A percentile compares a stretch with the other conserved stretches of the same genome.
Evolutionary conservation across 2,329 filamentous ascomycete genomes (phyloP).

Genomic region (Microcyclospora tardicrescens): DNA sequence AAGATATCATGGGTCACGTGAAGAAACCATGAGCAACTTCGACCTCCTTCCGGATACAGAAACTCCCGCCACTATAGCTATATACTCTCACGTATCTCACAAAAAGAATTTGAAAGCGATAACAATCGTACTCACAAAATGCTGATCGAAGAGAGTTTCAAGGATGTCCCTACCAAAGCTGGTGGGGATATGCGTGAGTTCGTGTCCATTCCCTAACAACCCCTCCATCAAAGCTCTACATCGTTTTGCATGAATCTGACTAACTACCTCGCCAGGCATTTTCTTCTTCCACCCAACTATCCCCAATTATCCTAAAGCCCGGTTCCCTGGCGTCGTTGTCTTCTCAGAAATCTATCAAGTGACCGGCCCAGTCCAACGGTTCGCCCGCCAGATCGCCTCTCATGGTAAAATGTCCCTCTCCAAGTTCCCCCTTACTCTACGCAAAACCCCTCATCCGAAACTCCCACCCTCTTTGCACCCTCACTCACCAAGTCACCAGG

Average conservation of each 20-base stretch:
- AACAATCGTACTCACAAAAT: slow-evolving; percentile 23
- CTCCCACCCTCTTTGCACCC: no score
- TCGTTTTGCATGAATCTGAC: slow-evolving; percentile 9
- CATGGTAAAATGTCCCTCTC: slow-evolving; percentile 37
- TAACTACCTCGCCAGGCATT: slow-evolving; percentile 46
- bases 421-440: no score
- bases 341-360: slow-evolving; percentile 98
- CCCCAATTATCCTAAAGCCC: slow-evolving; percentile 74
- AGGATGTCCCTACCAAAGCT: slow-evolving; percentile 47
- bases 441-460: no score
- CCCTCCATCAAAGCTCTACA: no score
- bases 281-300: slow-evolving; percentile 81
- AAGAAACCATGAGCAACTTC: no score
- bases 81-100: no score
- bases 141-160: slow-evolving; percentile 46
- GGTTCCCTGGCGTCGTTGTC: slow-evolving; percentile 74
- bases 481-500: slow-evolving; percentile 23
- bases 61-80: no score
- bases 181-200: slow-evolving; percentile 46
- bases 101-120: no score
- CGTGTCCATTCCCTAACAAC: neutral
- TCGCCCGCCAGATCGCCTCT: slow-evolving; percentile 80
- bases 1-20: no score
- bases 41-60: no score
- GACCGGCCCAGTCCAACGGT: slow-evolving; percentile 77